phyloP scores from a whole-genome alignment of 371 early-diverging fungal genomes.

The Lichtheimia corymbifera region DNA sequence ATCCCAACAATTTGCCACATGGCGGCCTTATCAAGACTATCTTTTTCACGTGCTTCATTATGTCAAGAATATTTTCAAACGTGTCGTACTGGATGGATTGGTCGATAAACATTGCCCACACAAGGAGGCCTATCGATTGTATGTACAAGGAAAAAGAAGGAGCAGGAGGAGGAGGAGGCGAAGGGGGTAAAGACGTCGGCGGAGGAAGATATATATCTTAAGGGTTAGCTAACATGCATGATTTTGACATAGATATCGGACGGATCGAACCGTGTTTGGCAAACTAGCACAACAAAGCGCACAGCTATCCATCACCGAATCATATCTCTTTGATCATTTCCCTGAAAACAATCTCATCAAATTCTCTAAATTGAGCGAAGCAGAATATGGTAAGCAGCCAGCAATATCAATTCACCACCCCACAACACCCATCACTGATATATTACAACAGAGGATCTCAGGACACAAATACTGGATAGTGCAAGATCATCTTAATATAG shows the following conservation, averaged over 20 bases:
- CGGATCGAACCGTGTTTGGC: constrained; percentile 68
- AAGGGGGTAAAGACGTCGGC: no score
- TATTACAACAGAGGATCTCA: not conserved
- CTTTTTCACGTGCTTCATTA: constrained; percentile 85
- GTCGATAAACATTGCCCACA: constrained; percentile 72
- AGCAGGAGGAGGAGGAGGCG: not conserved
- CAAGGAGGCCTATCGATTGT: constrained; percentile 75
- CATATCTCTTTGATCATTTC: constrained; percentile 65
- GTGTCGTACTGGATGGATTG: constrained; percentile 68
- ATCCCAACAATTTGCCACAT: constrained; percentile 76
- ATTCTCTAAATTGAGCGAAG: constrained; percentile 58
- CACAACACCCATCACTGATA: not conserved
- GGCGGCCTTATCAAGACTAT: constrained; percentile 83
- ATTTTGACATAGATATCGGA: constrained; percentile 47
- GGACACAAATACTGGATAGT: not conserved
- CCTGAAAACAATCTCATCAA: constrained; percentile 61
- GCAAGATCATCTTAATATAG: not conserved
- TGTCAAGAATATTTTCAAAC: constrained; percentile 83
- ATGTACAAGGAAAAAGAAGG: constrained; percentile 14
- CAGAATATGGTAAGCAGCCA: constrained; percentile 49
- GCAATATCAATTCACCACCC: no score
- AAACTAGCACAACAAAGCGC: constrained; percentile 82
- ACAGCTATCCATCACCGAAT: constrained; percentile 73
- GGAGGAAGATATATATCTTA: no score
- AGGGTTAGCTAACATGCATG: not conserved